These are phyloP conservation scores for Phytopythium chamaehyphon DNA, from an alignment of 352 stramenopile genomes.

Conservation along the genomic window DNA sequence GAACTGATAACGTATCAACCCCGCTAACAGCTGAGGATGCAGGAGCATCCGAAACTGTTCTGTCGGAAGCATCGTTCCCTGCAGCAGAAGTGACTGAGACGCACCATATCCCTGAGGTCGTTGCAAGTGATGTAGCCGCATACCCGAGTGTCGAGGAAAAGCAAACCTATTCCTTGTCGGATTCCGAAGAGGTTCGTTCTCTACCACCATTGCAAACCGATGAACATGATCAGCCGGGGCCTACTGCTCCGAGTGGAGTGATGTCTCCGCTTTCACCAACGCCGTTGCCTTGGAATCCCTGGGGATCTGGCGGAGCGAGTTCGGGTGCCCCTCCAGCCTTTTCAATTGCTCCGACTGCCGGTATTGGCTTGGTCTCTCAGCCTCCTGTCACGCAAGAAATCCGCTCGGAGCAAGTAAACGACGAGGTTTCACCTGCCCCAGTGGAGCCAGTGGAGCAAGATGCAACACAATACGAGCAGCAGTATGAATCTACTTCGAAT, in stretches of 20 bases:
- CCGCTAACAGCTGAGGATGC: no score
- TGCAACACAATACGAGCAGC: not conserved
- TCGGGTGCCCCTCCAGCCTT: slow-evolving; percentile 4
- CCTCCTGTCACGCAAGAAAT: not conserved
- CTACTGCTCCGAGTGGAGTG: not conserved
- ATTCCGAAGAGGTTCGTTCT: not conserved
- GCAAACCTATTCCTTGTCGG: not conserved
- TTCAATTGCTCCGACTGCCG: slow-evolving; percentile 2
- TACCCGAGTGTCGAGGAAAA: not conserved
- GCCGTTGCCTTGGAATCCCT: slow-evolving; percentile 7
- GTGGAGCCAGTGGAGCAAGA: not conserved
- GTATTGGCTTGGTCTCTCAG: slow-evolving; percentile 1
- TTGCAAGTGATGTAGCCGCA: no score
- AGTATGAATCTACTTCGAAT: not conserved
- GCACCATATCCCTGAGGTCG: no score
- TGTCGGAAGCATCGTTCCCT: no score
- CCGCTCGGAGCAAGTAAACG: not conserved
- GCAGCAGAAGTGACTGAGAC: no score
- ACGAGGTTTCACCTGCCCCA: not conserved
- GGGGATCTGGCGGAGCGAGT: not conserved
- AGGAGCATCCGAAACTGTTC: no score
- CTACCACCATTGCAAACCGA: slow-evolving; percentile 4
- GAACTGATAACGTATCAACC: no score
- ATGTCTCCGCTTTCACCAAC: slow-evolving; percentile 6
- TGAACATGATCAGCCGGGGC: not conserved